Percentiles rank a stretch among this genome's conserved stretches.
Evolutionary conservation across 371 early-diverging fungal species (phyloP).

Genomic region (Mortierella sp.): DNA sequence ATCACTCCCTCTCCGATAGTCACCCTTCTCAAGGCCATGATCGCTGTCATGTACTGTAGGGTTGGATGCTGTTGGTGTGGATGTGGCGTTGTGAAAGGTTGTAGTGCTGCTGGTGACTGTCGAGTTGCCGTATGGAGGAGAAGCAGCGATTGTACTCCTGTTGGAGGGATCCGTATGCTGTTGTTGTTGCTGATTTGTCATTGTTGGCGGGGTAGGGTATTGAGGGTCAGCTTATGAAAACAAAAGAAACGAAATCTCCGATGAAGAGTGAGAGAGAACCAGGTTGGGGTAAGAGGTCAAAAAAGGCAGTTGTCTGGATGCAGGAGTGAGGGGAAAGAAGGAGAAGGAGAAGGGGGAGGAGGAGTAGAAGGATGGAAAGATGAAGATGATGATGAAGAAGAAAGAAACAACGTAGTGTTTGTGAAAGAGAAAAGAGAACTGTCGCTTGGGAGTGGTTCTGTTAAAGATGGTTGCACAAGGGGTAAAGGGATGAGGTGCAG

Average conservation of each 20-base stretch:
- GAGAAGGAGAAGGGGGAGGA: neutral
- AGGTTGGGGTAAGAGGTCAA: constrained; percentile 1
- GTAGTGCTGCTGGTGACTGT: constrained; percentile 5
- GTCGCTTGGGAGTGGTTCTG: neutral
- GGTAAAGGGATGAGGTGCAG: neutral
- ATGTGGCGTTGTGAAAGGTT: neutral
- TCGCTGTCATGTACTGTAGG: neutral
- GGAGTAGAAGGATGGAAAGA: neutral
- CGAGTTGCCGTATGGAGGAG: neutral
- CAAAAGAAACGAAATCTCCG: neutral
- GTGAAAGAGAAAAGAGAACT: neutral
- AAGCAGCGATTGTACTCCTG: neutral
- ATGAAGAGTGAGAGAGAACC: neutral
- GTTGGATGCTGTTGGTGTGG: neutral
- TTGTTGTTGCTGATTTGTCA: constrained; percentile 2
- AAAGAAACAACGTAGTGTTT: neutral
- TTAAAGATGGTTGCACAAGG: neutral
- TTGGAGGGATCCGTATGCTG: neutral
- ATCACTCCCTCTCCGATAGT: neutral
- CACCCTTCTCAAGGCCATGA: neutral
- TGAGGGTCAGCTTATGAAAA: neutral
- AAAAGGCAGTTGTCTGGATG: constrained; percentile 1
- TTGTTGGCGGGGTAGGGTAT: neutral
- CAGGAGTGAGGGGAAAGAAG: neutral
- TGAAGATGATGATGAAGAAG: neutral